Conservation (phyloP, 73 alveolate species). For the Uronychia binucleata region DNA sequence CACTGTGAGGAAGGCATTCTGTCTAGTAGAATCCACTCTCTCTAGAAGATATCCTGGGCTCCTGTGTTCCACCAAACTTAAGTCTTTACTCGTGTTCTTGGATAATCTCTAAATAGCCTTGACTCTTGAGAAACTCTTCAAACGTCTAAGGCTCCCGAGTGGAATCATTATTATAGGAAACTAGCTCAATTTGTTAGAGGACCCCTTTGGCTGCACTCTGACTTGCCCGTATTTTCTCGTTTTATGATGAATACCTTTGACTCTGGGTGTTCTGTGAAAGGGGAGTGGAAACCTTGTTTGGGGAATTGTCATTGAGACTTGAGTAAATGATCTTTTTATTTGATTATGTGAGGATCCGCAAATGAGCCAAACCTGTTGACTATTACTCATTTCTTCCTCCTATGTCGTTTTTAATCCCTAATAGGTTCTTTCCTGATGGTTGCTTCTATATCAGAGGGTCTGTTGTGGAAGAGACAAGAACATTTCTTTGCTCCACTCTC, state of each 20-base stretch:
- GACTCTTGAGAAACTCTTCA: not conserved
- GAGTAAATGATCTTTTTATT: not conserved
- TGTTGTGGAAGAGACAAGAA: not conserved
- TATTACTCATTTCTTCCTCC: not conserved
- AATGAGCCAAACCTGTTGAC: not conserved
- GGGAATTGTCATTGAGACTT: not conserved
- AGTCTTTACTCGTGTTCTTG: not conserved
- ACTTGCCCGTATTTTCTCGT: not conserved
- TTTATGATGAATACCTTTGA: not conserved
- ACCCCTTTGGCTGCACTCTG: not conserved
- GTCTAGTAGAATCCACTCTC: too few species aligned
- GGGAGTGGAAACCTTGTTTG: not conserved
- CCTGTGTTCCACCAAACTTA: not conserved
- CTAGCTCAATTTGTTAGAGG: not conserved
- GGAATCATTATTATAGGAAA: not conserved
- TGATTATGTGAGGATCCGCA: not conserved
- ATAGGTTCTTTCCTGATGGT: not conserved
- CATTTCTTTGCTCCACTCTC: not conserved
- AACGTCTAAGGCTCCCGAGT: not conserved
- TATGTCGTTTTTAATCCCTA: not conserved
- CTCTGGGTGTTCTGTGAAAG: not conserved
- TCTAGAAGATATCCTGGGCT: not conserved
- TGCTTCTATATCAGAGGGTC: not conserved
- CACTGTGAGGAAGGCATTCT: not conserved
- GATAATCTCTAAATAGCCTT: not conserved